Evolutionary conservation across 306 rosid genomes (phyloP), one percentile per base, ranked within the genome.

Genomic region (Cyclanthera cordifolia): DNA sequence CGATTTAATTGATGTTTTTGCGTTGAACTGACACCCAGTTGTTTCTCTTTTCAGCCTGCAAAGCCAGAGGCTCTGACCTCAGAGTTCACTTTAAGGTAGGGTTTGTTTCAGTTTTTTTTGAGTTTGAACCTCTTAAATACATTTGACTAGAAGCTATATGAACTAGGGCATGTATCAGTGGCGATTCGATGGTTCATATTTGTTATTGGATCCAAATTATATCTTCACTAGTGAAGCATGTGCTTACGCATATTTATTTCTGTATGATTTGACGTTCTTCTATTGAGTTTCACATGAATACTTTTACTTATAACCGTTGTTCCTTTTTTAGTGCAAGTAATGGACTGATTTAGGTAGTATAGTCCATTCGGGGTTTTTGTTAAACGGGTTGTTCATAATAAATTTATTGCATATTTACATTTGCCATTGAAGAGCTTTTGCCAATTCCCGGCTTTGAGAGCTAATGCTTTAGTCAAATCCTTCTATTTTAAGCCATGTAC

Each of bases 11-110:
- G 39, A 45, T 28, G 11, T 27, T 28, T 30, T 41, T 2, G 17
- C 0, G 16, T 2, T 19, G n/a, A 11, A 53, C 27, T 4, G 27
- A 16, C 16, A 14, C 21, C 1, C 4, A 1, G 54, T 9, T 19
- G 2, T 13, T 25, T 30, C 27, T 41, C 34, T 30, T 7, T 87
- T 76, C 91, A 93, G 99, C 99, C 24, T 87, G 95, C 90, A 93
- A 93, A 78, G 99, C 99, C 17, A 83, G 98, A 68, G 98, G 98
- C 27, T 81, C 87, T 1, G 95, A 93, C 53, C 95, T 89, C 51
- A 83, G 99, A 77, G 95, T 87, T 23, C 99, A 93, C 78, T 93
- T 93, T 65, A 93, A 93, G 99, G 99, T 93, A 75, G 52, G 34
- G 5, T 64, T 64, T 41, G 17, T 58, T 58, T 13, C 25, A 14